These are phyloP conservation scores for Xylariaceae sp. DNA, from an alignment of 2,329 filamentous ascomycete genomes.

Conservation along the genomic window DNA sequence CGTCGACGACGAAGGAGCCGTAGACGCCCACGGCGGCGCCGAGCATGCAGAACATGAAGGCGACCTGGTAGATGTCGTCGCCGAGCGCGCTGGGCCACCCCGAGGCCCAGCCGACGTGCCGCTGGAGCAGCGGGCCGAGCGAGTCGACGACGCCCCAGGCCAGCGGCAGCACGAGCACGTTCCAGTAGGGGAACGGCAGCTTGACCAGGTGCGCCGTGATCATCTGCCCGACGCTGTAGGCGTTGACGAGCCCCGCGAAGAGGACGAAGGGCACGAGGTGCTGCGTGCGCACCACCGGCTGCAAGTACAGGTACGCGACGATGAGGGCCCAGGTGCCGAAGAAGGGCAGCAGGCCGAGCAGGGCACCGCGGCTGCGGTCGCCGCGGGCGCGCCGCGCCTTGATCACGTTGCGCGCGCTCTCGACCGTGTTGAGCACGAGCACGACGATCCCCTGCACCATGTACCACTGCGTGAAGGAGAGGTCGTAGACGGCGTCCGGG, in stretches of 20 bases:
- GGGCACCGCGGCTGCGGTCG: slow-evolving; percentile 63
- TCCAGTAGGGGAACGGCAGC: slow-evolving; percentile 81
- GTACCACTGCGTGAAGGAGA: slow-evolving; percentile 89
- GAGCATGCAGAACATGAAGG: slow-evolving; percentile 82
- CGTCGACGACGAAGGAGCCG: slow-evolving; percentile 92
- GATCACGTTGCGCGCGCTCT: slow-evolving; percentile 78
- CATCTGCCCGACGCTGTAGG: slow-evolving; percentile 91
- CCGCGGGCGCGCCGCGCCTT: slow-evolving; percentile 66
- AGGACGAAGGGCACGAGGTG: slow-evolving; percentile 86
- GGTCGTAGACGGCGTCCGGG: slow-evolving; percentile 63
- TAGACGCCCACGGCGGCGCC: slow-evolving; percentile 86
- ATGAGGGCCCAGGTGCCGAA: slow-evolving; percentile 71
- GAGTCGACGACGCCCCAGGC: slow-evolving; percentile 74
- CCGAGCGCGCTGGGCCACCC: slow-evolving; percentile 75
- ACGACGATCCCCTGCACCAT: slow-evolving; percentile 78
- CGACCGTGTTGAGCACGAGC: slow-evolving; percentile 75
- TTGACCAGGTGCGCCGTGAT: slow-evolving; percentile 91
- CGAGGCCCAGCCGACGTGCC: slow-evolving; percentile 49
- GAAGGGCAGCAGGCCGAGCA: slow-evolving; percentile 79
- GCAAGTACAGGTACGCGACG: slow-evolving; percentile 70
- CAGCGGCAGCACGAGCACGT: slow-evolving; percentile 74
- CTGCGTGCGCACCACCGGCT: slow-evolving; percentile 72
- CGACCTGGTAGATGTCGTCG: slow-evolving; percentile 75
- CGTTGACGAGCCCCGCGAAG: slow-evolving; percentile 84
- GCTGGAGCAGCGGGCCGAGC: slow-evolving; percentile 60